phyloP scores from a whole-genome alignment of 495 filamentous ascomycete genomes.

The Penicillium chermesinum region DNA sequence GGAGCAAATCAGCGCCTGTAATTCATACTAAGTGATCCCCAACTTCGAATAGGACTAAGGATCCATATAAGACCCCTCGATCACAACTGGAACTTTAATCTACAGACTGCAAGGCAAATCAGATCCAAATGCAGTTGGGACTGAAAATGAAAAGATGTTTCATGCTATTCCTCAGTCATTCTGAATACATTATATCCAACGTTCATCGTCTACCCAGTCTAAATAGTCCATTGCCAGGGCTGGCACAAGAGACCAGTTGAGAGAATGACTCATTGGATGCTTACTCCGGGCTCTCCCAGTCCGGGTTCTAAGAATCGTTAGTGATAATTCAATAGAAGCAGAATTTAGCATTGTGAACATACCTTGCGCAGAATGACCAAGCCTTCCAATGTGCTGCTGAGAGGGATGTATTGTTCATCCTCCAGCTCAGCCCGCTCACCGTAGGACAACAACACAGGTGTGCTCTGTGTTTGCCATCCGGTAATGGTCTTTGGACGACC shows the following conservation, averaged over 20 bases:
- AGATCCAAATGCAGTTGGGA: constrained; percentile 12
- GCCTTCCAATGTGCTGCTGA: constrained; percentile 88
- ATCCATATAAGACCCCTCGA: neutral
- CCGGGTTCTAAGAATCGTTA: constrained; percentile 46
- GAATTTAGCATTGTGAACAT: constrained; percentile 21
- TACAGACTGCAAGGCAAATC: constrained; percentile 3
- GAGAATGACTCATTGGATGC: constrained; percentile 9
- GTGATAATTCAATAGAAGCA: constrained; percentile 1
- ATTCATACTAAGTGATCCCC: too few species aligned
- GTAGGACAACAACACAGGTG: constrained; percentile 85
- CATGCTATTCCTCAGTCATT: constrained; percentile 36
- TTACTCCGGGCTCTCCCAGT: constrained; percentile 46
- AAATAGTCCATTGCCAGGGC: constrained; percentile 11
- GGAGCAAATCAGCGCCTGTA: too few species aligned
- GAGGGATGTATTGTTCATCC: constrained; percentile 91
- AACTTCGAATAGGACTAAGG: too few species aligned
- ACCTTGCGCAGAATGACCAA: constrained; percentile 97
- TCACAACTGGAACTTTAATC: constrained; percentile 2
- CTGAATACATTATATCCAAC: constrained; percentile 40
- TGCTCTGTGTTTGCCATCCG: constrained; percentile 99
- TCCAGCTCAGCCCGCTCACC: constrained; percentile 95
- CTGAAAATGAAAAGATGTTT: constrained; percentile 12
- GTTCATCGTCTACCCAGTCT: constrained; percentile 24
- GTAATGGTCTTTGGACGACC: constrained; percentile 98
- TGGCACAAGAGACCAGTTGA: constrained; percentile 12